Evolutionary conservation across 805 yeast species (phyloP), one percentile per base, ranked within the genome.

Genomic region (Pichia nanzhaoensis): DNA sequence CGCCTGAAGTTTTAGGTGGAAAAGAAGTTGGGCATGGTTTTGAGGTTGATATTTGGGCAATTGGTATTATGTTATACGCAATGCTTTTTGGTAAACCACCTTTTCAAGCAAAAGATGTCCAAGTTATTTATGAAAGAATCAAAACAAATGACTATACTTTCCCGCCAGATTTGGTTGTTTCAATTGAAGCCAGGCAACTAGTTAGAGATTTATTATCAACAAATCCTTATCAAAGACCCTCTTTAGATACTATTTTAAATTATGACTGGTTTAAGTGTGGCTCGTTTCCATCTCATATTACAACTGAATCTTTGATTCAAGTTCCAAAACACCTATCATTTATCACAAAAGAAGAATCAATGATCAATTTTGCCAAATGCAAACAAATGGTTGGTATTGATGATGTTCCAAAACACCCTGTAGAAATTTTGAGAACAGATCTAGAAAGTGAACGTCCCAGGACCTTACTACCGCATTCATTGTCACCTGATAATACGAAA

Each of bases 41-140:
- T 60, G 96, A 89, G 64, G 97, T 89, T 35, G 99, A 93, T 64
- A 78, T 89, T 49, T 93, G 99, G 99, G 95, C 99, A 9, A 80
- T 89, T 53, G 99, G 99, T 49, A 86, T 93, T 48, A 93, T 93
- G 88, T 74, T 93, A 71, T 93, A 82, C 60, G 97, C 99, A 8
- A 74, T 93, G 66, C 71, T 93, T 41, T 73, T 84, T 48, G 98
- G 98, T 32, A 89, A 88, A 63, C 99, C 99, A 13, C 99, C 99
- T 1, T 93, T 93, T 69, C 99, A 93, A 68, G 87, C 95, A 32
- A 87, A 88, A 59, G 96, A 90, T 61, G 96, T 93, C 38, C 82
- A 88, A 56, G 78, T 83, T 46, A 93, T 93, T 53, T 93, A 93
- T 66, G 95, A 88, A 59, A 77, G 96, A 67, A 93, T 93, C 62